Percentiles rank a stretch among this genome's conserved stretches.
Conservation (phyloP, 768 basidiomycete species). For the Pisolithus sp. region DNA sequence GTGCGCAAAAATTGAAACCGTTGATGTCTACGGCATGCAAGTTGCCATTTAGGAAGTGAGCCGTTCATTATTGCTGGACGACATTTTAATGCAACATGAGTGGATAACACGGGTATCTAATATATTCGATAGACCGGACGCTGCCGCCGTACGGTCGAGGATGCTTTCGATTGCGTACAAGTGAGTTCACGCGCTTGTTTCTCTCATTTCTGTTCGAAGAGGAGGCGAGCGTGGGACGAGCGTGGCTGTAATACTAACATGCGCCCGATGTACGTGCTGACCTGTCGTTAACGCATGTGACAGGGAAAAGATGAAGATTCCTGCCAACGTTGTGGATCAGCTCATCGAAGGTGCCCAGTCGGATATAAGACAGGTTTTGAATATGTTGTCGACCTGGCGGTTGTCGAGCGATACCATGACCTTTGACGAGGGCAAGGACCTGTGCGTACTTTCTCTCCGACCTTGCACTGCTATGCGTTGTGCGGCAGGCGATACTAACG, state of each 20-base stretch:
- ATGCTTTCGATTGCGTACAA: constrained; percentile 86
- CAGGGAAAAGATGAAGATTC: constrained; percentile 92
- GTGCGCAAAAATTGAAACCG: constrained; percentile 88
- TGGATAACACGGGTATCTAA: background rate
- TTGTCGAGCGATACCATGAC: constrained; percentile 75
- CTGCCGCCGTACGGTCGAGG: constrained; percentile 70
- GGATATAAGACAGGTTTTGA: constrained; percentile 94
- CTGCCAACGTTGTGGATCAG: constrained; percentile 86
- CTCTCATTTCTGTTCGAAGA: background rate
- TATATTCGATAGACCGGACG: constrained; percentile 56
- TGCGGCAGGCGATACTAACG: background rate
- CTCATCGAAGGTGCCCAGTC: constrained; percentile 85
- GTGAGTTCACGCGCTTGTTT: constrained; percentile 37
- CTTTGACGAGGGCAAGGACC: constrained; percentile 86
- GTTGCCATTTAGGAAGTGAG: constrained; percentile 73
- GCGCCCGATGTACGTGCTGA: background rate
- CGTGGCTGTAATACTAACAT: background rate
- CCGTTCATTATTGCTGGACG: too few species aligned
- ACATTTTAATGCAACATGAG: too few species aligned
- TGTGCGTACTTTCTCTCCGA: constrained; percentile 49
- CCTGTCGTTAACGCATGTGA: background rate
- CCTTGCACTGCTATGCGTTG: background rate
- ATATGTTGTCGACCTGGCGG: constrained; percentile 98
- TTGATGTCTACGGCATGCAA: constrained; percentile 64
- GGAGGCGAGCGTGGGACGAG: too few species aligned